These are phyloP conservation scores for Neonectria magnoliae DNA, from an alignment of 2,329 filamentous ascomycete species.

Conservation along the genomic window DNA sequence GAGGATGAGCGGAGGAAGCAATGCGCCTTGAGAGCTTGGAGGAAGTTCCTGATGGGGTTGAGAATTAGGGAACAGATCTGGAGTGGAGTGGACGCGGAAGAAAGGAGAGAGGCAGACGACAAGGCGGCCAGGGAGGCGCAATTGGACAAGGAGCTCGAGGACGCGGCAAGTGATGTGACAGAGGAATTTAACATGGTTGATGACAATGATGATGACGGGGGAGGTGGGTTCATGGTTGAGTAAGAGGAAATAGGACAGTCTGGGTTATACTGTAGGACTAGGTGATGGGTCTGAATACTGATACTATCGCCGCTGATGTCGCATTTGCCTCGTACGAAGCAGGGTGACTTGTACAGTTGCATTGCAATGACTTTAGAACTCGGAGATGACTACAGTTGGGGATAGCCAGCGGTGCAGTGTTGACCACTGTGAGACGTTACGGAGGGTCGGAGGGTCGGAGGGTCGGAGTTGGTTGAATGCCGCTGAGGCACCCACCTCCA, in stretches of 20 bases:
- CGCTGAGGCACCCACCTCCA: not conserved
- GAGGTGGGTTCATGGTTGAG: slow-evolving; percentile 57
- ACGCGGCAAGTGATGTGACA: slow-evolving; percentile 53
- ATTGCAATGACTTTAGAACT: not conserved
- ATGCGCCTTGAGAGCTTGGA: slow-evolving; percentile 73
- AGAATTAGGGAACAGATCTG: slow-evolving; percentile 80
- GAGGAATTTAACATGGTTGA: slow-evolving; percentile 56
- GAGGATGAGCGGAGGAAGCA: slow-evolving; percentile 78
- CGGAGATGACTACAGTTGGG: not conserved
- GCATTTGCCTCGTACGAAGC: not conserved
- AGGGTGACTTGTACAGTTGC: not conserved
- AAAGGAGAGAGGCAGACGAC: slow-evolving; percentile 53
- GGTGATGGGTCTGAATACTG: not conserved
- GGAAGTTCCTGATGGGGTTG: slow-evolving; percentile 78
- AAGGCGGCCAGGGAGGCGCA: slow-evolving; percentile 51
- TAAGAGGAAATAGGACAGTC: slow-evolving; percentile 25
- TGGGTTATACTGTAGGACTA: not conserved
- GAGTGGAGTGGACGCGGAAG: slow-evolving; percentile 61
- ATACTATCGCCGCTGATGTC: no score
- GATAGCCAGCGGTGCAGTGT: not conserved
- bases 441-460: not conserved
- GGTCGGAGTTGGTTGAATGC: not conserved
- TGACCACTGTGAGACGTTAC: not conserved
- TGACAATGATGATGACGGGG: slow-evolving; percentile 55
- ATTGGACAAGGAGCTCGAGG: slow-evolving; percentile 48